These are phyloP conservation scores for Aureobasidium sp. DNA, from an alignment of 2,329 filamentous ascomycete species.

Conservation along the genomic window DNA sequence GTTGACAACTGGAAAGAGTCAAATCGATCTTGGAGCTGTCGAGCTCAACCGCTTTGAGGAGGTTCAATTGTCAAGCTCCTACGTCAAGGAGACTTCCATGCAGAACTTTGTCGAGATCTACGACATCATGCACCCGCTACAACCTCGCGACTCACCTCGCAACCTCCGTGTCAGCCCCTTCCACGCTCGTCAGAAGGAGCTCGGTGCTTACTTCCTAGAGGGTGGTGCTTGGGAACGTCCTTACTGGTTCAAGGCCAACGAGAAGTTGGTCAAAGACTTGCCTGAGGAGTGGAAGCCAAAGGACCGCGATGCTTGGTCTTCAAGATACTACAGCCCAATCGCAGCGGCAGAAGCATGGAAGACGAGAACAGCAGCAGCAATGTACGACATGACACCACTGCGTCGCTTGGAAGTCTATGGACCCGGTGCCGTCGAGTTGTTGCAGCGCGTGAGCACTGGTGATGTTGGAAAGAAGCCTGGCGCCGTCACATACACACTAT, in stretches of 20 bases:
- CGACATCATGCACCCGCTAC: conserved; percentile 55
- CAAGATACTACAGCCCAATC: conserved; percentile 49
- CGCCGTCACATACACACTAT: conserved; percentile 47
- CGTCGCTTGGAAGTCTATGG: conserved; percentile 51
- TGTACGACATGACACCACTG: conserved; percentile 57
- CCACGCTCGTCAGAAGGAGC: conserved; percentile 44
- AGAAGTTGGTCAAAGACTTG: conserved; percentile 41
- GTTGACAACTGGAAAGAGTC: conserved; percentile 47
- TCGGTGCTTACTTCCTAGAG: conserved; percentile 53
- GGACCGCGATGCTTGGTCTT: conserved; percentile 52
- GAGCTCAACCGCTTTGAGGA: conserved; percentile 55
- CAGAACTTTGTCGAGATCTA: conserved; percentile 59
- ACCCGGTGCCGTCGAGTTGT: conserved; percentile 46
- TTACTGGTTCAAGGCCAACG: conserved; percentile 54
- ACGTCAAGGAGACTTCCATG: conserved; percentile 47
- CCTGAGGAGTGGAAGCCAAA: conserved; percentile 48
- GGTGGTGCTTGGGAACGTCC: conserved; percentile 55
- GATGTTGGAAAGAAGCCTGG: conserved; percentile 43
- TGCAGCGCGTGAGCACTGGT: conserved; percentile 47
- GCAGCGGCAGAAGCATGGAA: conserved; percentile 56
- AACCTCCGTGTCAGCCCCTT: conserved; percentile 54
- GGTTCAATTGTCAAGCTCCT: conserved; percentile 48
- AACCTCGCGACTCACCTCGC: conserved; percentile 49
- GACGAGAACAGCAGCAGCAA: conserved; percentile 52
- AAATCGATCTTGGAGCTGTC: conserved; percentile 51